Conservation (phyloP, 179 eudicot species). For the Patellifolia procumbens region DNA sequence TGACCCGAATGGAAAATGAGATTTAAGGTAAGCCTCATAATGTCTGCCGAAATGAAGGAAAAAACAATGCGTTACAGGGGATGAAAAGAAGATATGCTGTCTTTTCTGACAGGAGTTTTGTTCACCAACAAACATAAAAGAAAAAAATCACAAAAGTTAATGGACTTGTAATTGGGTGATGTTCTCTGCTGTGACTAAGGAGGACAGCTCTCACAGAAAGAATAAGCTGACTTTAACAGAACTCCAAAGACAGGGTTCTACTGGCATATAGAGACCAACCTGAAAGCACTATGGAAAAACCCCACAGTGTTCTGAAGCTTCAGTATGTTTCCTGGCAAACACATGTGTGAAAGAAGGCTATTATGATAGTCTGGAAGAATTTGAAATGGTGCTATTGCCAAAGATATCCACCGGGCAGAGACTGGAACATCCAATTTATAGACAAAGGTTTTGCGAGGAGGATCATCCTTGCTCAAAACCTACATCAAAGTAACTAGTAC, state of each 20-base stretch:
- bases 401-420: slow-evolving; percentile 84
- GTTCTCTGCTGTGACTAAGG: background rate
- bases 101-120: background rate
- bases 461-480: slow-evolving; percentile 90
- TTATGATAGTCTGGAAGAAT: slow-evolving; percentile 74
- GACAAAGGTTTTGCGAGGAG: slow-evolving; percentile 81
- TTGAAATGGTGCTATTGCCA: slow-evolving; percentile 92
- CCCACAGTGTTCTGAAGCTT: slow-evolving; percentile 71
- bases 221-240: background rate
- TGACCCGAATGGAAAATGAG: slow-evolving; percentile 87
- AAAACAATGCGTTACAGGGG: slow-evolving; percentile 3
- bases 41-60: slow-evolving; percentile 53
- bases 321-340: slow-evolving; percentile 60
- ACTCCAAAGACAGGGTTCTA: background rate
- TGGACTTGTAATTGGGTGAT: background rate
- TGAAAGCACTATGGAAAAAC: slow-evolving; percentile 83
- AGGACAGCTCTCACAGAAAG: background rate
- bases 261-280: slow-evolving; percentile 42
- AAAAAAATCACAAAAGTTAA: slow-evolving; percentile 14
- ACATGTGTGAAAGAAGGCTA: slow-evolving; percentile 72
- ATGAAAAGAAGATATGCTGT: background rate
- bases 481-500: slow-evolving; percentile 29
- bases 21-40: slow-evolving; percentile 78
- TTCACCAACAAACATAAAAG: background rate
- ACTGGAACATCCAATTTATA: slow-evolving; percentile 81